These are phyloP conservation scores for Aspergillus vadensis DNA, from an alignment of 2,329 filamentous ascomycete genomes.

Conservation along the genomic window DNA sequence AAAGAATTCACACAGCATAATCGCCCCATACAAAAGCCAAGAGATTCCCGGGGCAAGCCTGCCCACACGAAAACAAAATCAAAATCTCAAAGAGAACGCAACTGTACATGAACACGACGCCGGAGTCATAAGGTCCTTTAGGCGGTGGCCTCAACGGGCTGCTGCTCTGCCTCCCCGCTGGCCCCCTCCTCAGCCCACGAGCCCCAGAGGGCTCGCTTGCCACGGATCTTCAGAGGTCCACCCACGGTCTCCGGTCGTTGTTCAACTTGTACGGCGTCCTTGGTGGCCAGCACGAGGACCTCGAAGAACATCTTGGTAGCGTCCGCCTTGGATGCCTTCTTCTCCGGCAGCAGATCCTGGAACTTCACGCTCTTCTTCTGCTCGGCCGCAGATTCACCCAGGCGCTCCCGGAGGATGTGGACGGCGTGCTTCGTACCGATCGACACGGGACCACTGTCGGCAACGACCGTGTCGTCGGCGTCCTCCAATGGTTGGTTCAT, in stretches of 20 bases:
- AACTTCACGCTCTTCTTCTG: constrained; percentile 82
- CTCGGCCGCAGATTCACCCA: constrained; percentile 67
- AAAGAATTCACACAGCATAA: constrained; percentile 1
- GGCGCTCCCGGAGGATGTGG: constrained; percentile 85
- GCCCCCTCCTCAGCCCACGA: constrained; percentile 80
- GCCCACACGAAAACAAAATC: constrained; percentile 2
- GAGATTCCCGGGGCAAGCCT: constrained; percentile 1
- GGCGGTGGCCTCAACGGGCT: constrained; percentile 31
- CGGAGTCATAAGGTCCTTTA: constrained; percentile 11
- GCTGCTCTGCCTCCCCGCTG: constrained; percentile 48
- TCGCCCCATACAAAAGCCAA: constrained; percentile 4
- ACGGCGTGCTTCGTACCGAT: constrained; percentile 94
- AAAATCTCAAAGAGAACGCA: constrained; percentile 7
- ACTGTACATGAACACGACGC: constrained; percentile 15
- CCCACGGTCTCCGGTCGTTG: constrained; percentile 74
- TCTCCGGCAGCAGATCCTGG: constrained; percentile 85
- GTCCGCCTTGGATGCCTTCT: constrained; percentile 77
- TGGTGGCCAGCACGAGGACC: constrained; percentile 90
- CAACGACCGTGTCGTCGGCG: constrained; percentile 81
- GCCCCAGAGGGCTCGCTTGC: constrained; percentile 95
- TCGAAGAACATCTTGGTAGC: constrained; percentile 99
- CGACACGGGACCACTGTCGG: constrained; percentile 84
- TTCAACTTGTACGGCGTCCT: constrained; percentile 96
- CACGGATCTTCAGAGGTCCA: constrained; percentile 77
- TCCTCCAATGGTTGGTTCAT: constrained; percentile 55